Base-by-base conservation (phyloP, 306 rosid species). In the Vicia villosa region DNA sequence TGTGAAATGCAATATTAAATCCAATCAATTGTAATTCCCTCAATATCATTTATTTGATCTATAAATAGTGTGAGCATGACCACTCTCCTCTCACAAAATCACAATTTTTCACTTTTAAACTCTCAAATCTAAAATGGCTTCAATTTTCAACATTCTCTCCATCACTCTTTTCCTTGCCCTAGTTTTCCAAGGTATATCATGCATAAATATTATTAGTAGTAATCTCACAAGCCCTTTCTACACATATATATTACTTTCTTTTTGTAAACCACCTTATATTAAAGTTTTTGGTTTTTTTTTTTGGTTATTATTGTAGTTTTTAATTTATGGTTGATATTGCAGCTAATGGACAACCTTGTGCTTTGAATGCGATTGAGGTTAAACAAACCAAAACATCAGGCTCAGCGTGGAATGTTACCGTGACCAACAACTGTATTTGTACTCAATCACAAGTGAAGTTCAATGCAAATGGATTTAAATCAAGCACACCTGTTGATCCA, bases 121-220 rank as follows among this genome's bases (percentile, higher is more conserved):
- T 24, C 30, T 14, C 36, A 52, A 26, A 28, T 24, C 41, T 54
- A 55, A 37, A 61, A 76, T 68, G 76, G 74, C 76, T 43, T 38
- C 66, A 30, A 54, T 30, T 34, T 12, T 76, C 30, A 76, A 72
- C 21, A 55, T 73, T 37, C 52, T 77, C 50, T 13, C 41, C 55
- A 10, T 50, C 20, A 4, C 66, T 43, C 14, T 80, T 63, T 69
- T 71, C 32, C 40, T 69, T 24, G 41, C 10, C 54, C 21, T 80
- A 10, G 10, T 76, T 51, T 22, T 5, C 28, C 8, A 34, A 68
- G 83, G 79, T 68, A 79, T 28, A 34, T 0, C 10, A 34, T 34
- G 8, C 10, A 34, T 34, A 30, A 30, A 30, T 26, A 26, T 26
- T 26, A 26, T 4, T 26, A 26, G 30, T 26, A 32, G 37, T 32